Evolutionary conservation across 768 basidiomycete genomes (phyloP).

Genomic region (Butyriboletus loyo): DNA sequence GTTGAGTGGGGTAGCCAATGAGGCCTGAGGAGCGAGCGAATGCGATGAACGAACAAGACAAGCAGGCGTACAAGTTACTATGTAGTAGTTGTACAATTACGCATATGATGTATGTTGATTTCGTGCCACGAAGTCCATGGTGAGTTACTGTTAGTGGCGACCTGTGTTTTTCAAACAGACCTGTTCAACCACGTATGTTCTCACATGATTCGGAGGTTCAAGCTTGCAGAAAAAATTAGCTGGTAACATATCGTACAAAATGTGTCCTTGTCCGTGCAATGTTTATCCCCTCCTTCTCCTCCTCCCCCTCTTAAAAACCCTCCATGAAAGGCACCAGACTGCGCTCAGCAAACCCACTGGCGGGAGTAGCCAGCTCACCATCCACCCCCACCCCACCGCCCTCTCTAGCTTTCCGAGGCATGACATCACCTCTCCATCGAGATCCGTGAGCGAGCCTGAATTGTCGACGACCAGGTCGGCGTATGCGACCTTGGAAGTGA

Average conservation of each 20-base stretch:
- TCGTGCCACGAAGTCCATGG: too few relatives aligned
- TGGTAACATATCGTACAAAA: not conserved
- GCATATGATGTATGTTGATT: too few relatives aligned
- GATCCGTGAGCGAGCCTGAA: conserved; percentile 68
- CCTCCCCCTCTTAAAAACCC: conserved; percentile 22
- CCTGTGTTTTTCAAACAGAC: not conserved
- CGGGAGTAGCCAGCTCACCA: conserved; percentile 60
- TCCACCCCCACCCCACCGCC: conserved; percentile 56
- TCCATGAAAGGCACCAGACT: conserved; percentile 37
- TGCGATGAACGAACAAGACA: not conserved
- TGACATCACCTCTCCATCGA: conserved; percentile 45
- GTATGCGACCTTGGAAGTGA: conserved; percentile 74
- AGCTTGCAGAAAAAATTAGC: not conserved
- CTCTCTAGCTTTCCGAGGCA: conserved; percentile 44
- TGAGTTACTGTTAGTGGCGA: not conserved
- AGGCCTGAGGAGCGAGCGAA: not conserved
- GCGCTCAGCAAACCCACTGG: conserved; percentile 52
- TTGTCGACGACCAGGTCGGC: conserved; percentile 90
- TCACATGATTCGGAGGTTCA: too few relatives aligned
- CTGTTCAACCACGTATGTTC: too few relatives aligned
- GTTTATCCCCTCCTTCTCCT: conserved; percentile 8
- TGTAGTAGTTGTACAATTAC: not conserved
- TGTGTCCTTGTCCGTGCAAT: not conserved
- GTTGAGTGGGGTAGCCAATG: not conserved
- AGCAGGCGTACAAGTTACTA: not conserved